Conservation (phyloP, 2,329 filamentous ascomycete species). For the Diaporthe batatas region DNA sequence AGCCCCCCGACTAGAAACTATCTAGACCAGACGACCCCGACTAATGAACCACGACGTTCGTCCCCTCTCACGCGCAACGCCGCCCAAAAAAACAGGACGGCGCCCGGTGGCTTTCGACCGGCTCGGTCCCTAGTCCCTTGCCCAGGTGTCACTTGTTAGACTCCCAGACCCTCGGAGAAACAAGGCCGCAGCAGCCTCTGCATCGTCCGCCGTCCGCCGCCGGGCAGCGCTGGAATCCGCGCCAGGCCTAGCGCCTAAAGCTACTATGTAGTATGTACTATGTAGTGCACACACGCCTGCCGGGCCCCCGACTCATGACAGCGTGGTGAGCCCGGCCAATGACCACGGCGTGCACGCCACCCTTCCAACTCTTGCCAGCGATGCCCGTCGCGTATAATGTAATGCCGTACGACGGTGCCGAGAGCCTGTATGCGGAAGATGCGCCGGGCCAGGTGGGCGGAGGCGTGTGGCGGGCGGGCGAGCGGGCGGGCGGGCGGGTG, state of each 20-base stretch:
- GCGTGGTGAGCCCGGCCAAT: background rate
- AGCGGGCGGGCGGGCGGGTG: too few species aligned
- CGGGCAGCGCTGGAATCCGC: conserved; percentile 17
- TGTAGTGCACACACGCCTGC: background rate
- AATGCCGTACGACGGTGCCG: background rate
- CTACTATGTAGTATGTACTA: conserved; percentile 9
- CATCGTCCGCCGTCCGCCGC: background rate
- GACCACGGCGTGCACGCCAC: background rate
- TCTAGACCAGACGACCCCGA: background rate
- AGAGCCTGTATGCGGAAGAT: background rate
- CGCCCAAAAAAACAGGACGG: background rate
- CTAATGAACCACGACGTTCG: background rate
- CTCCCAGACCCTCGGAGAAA: conserved; percentile 7
- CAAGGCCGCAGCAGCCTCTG: background rate
- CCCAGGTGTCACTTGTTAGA: background rate
- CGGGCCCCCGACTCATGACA: conserved; percentile 16
- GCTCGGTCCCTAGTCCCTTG: background rate
- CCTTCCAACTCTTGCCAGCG: background rate
- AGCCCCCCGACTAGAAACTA: conserved; percentile 8
- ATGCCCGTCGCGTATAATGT: background rate
- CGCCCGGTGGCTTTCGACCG: background rate
- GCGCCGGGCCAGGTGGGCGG: background rate
- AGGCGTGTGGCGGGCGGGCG: too few species aligned
- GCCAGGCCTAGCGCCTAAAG: conserved; percentile 29
- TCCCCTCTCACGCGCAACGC: background rate